Conservation (phyloP, 228 moss, liverwort and hornwort genomes). For the Sphagnum magellanicum region DNA sequence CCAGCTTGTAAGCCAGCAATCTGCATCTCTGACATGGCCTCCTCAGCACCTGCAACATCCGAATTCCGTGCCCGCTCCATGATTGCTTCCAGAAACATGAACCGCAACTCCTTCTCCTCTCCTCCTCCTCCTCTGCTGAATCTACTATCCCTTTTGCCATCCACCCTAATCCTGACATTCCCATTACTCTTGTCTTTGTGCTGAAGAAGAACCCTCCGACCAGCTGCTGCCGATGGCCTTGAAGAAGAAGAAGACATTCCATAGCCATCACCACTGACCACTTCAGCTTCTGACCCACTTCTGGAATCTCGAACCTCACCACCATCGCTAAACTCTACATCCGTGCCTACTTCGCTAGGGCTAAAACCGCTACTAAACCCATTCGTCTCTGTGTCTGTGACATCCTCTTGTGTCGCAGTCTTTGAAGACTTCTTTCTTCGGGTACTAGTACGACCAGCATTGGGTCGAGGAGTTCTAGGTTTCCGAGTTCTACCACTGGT, state of each 20-base stretch:
- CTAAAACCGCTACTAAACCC: conserved; percentile 28
- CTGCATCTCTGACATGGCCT: conserved; percentile 78
- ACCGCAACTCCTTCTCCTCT: conserved; percentile 73
- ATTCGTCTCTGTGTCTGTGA: conserved; percentile 15
- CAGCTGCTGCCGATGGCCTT: conserved; percentile 3
- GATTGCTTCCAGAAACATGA: conserved; percentile 84
- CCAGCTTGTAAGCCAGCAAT: conserved; percentile 83
- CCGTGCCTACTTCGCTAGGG: conserved; percentile 30
- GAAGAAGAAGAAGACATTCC: not conserved
- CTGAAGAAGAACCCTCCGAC: conserved; percentile 6
- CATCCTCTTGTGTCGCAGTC: conserved; percentile 16
- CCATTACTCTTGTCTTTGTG: conserved; percentile 10
- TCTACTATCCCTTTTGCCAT: conserved; percentile 19
- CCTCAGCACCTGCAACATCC: conserved; percentile 85
- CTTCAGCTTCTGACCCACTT: conserved; percentile 1
- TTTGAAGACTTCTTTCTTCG: conserved; percentile 23
- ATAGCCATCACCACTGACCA: conserved; percentile 8
- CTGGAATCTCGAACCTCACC: conserved; percentile 2
- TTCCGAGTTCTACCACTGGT: conserved; percentile 31
- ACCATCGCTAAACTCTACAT: conserved; percentile 22
- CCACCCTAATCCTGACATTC: conserved; percentile 21
- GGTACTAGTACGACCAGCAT: conserved; percentile 6
- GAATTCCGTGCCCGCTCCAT: conserved; percentile 75
- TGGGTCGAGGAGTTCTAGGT: conserved; percentile 2
- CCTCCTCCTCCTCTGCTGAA: conserved; percentile 7